Conservation (phyloP, 192 early-diverging fungal species). For the Spinellus fusiger region DNA sequence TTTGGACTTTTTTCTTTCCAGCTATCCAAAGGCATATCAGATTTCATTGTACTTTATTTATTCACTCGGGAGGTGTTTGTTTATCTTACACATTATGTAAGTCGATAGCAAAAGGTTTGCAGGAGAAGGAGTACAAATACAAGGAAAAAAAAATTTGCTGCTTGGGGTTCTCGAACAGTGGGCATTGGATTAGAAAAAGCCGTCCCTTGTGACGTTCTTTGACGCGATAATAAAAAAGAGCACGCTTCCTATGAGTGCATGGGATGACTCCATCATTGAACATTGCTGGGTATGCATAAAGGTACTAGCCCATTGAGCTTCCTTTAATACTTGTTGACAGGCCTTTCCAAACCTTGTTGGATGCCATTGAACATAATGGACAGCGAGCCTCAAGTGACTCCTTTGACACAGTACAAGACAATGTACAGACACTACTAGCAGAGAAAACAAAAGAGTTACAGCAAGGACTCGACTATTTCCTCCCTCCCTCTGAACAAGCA, state of each 20-base stretch:
- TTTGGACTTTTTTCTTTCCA: conserved; percentile 78
- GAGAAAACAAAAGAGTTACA: conserved; percentile 20
- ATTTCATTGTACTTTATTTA: neutral
- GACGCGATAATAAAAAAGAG: neutral
- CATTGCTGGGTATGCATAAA: neutral
- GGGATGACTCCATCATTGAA: neutral
- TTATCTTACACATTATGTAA: neutral
- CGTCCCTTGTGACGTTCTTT: neutral
- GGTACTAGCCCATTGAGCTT: neutral
- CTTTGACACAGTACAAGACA: too few relatives aligned
- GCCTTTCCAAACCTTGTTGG: conserved; percentile 14
- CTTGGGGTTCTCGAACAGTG: neutral
- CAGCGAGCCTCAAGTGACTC: conserved; percentile 2
- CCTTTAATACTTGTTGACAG: neutral
- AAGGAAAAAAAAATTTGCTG: neutral
- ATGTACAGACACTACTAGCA: conserved; percentile 26
- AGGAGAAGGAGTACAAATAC: neutral
- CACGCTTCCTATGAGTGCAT: neutral
- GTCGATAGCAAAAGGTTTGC: neutral
- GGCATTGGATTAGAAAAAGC: neutral
- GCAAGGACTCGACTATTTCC: conserved; percentile 35
- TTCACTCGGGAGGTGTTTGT: neutral
- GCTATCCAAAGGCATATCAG: conserved; percentile 1
- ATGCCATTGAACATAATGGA: conserved; percentile 17
- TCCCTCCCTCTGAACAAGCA: conserved; percentile 17